These are phyloP conservation scores for Pyrenophora seminiperda DNA, from an alignment of 2,329 filamentous ascomycete genomes.

Conservation along the genomic window DNA sequence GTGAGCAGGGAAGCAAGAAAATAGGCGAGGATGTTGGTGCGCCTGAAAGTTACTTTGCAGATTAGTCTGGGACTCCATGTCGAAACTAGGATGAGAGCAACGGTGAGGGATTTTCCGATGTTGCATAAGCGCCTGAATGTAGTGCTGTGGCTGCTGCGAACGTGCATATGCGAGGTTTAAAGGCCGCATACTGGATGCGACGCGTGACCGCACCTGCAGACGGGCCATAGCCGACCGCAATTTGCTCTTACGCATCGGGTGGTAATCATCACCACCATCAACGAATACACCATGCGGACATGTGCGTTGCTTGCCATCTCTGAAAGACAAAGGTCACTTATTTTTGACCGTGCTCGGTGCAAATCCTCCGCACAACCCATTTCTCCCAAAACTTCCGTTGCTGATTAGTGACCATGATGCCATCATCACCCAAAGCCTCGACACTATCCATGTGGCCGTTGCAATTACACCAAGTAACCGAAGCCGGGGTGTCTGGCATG, in stretches of 20 bases:
- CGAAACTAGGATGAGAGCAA: slow-evolving; percentile 14
- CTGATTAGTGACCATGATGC: slow-evolving; percentile 51
- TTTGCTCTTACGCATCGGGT: slow-evolving; percentile 2
- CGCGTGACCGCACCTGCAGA: slow-evolving; percentile 20
- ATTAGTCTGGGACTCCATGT: slow-evolving; percentile 3
- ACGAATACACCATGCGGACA: neutral
- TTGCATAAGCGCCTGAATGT: slow-evolving; percentile 30
- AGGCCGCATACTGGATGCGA: slow-evolving; percentile 16
- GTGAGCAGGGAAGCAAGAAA: no score
- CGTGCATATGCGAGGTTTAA: slow-evolving; percentile 19
- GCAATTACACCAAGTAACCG: slow-evolving; percentile 55
- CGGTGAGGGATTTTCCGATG: slow-evolving; percentile 15
- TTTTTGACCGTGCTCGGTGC: slow-evolving; percentile 50
- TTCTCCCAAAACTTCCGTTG: slow-evolving; percentile 62
- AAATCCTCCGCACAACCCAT: slow-evolving; percentile 57
- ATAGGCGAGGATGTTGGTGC: no score
- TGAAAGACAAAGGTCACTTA: slow-evolving; percentile 21
- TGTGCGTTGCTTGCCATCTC: neutral
- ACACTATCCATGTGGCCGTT: slow-evolving; percentile 49
- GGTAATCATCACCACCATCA: slow-evolving; percentile 3
- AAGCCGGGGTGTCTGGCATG: slow-evolving; percentile 53
- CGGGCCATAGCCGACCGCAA: slow-evolving; percentile 4
- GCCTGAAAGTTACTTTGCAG: no score
- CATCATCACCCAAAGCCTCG: slow-evolving; percentile 57
- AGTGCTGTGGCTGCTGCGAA: slow-evolving; percentile 21